Evolutionary conservation across 2,329 filamentous ascomycete species (phyloP), one percentile per base, ranked within the genome.

Genomic region (Penicillium sp.): DNA sequence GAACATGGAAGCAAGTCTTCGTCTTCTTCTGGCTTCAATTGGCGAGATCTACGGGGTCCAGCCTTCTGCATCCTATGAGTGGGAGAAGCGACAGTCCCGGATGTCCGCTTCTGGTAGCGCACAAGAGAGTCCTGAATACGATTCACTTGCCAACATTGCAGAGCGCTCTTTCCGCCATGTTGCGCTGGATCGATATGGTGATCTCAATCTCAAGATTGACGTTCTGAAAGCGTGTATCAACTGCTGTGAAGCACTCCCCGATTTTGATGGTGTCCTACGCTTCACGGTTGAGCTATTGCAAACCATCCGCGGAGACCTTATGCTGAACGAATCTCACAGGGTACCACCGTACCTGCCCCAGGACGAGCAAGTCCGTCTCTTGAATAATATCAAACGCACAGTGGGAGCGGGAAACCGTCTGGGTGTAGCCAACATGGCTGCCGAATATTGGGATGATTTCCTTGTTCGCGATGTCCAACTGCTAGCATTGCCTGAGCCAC

Each of bases 391-490:
- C 59, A 86, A 88, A 37, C 89, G 94, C 62, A 96, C 93, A 0
- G 86, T 93, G 33, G 85, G 83, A 35, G 85, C 95, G n/a, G 89
- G 90, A 0, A 85, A 85, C 60, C 88, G 90, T 59, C 77, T 97
- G 27, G 92, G 92, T 0, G 78, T 92, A 31, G 79, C 83, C 5
- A 78, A 89, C 56, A 76, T 94, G 43, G 83, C 87, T 54, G 92
- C 92, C 6, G 90, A 95, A 66, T 99, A 97, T 72, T 99, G 95
- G 95, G 95, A 99, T 73, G 92, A 96, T 69, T 98, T 98, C 67
- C 81, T 99, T 9, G 84, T 99, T 49, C 87, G 95, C 51, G 87
- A 87, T 62, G 80, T 96, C 66, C 85, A 88, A 55, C 79, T 96
- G 44, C 85, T 92, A 52, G 81, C 89, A 24, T 75, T 86, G 39